phyloP scores from a whole-genome alignment of 2,329 filamentous ascomycete genomes.

The Diplodia mutila region DNA sequence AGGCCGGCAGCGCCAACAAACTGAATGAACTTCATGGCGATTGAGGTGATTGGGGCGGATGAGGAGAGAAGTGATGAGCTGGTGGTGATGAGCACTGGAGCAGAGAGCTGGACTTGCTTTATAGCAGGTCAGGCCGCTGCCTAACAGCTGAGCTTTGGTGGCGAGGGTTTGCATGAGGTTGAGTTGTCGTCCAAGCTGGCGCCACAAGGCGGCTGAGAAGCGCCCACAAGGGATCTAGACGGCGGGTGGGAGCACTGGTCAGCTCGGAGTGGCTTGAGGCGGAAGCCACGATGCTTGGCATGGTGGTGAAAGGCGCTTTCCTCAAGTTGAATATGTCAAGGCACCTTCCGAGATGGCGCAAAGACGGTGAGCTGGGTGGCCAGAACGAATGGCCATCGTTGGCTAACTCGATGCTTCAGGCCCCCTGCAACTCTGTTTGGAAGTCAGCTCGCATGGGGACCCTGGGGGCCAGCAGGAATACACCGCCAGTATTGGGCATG shows the following conservation, averaged over 20 bases:
- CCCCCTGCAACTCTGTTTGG: too few relatives aligned
- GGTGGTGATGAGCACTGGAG: not conserved
- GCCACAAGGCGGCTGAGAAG: too few relatives aligned
- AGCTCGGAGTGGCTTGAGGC: not conserved
- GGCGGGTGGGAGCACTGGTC: not conserved
- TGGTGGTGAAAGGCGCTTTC: not conserved
- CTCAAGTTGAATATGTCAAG: not conserved
- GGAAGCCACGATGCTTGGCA: not conserved
- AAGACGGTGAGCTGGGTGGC: too few relatives aligned
- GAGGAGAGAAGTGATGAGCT: not conserved
- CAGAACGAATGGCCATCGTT: too few relatives aligned
- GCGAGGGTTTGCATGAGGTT: not conserved
- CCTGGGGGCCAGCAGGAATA: too few relatives aligned
- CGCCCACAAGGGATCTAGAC: not conserved
- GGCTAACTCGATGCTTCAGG: not conserved
- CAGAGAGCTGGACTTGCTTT: not conserved
- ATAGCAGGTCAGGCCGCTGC: not conserved
- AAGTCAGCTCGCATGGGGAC: too few relatives aligned
- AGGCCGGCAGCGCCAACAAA: not conserved
- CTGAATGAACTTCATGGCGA: not conserved
- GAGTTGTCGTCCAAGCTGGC: not conserved
- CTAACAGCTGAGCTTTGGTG: not conserved
- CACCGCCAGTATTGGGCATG: too few relatives aligned
- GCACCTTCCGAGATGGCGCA: not conserved
- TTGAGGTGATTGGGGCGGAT: not conserved